Percentiles rank a stretch among this genome's conserved stretches.
These are phyloP conservation scores for Viola odorata DNA, from an alignment of 345 rosid species.

Conservation along the genomic window DNA sequence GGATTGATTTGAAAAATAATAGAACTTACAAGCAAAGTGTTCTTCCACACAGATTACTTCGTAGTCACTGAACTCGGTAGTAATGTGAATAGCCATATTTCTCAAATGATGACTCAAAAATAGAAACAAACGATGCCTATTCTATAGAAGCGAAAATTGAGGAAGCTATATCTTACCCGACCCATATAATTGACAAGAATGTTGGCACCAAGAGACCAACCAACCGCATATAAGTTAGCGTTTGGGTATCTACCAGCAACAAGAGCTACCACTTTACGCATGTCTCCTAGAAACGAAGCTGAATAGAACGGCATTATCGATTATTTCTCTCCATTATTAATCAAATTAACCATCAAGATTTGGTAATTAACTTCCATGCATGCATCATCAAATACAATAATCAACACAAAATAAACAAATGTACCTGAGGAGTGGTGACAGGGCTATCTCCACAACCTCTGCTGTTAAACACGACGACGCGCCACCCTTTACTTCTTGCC, in stretches of 20 bases:
- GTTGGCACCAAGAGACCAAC: constrained; percentile 97
- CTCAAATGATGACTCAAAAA: not conserved
- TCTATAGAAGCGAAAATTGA: not conserved
- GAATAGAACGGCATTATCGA: constrained; percentile 78
- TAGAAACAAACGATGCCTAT: not conserved
- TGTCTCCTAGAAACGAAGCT: constrained; percentile 89
- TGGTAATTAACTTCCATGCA: not conserved
- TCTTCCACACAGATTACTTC: too few species aligned
- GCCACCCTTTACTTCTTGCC: constrained; percentile 72
- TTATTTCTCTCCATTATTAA: not conserved
- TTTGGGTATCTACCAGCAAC: constrained; percentile 55
- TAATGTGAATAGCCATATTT: not conserved
- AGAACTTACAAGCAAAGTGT: too few species aligned
- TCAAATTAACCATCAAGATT: not conserved
- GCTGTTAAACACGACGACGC: constrained; percentile 87
- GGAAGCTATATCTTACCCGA: constrained; percentile 36
- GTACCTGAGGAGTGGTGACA: constrained; percentile 82
- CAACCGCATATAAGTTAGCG: constrained; percentile 79
- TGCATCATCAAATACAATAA: not conserved
- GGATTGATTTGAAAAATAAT: too few species aligned
- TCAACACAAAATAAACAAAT: not conserved
- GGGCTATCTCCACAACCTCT: constrained; percentile 82
- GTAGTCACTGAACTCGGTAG: not conserved
- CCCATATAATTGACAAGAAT: constrained; percentile 85
- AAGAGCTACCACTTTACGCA: constrained; percentile 57